Conservation (phyloP, 345 rosid species). For the Gossypioides kirkii region DNA sequence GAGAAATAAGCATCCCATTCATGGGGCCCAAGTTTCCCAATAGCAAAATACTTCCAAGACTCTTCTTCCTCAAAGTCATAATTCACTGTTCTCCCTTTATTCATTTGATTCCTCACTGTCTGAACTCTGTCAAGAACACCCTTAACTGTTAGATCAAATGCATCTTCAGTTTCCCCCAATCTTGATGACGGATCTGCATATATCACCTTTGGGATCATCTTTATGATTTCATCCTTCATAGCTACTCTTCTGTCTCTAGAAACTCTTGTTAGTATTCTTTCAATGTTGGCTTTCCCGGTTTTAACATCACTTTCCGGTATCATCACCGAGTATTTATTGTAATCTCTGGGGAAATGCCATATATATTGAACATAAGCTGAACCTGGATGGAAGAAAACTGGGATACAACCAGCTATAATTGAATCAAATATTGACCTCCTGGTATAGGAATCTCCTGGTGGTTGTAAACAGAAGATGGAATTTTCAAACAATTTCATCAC, state of each 20-base stretch:
- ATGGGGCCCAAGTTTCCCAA: constrained; percentile 41
- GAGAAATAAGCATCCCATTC: constrained; percentile 66
- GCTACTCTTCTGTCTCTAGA: constrained; percentile 29
- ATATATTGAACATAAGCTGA: constrained; percentile 74
- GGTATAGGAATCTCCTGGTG: constrained; percentile 78
- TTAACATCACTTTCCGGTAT: constrained; percentile 47
- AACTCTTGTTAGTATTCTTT: constrained; percentile 37
- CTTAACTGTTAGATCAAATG: constrained; percentile 61
- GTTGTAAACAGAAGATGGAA: constrained; percentile 71
- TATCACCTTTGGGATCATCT: constrained; percentile 50
- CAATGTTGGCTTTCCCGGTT: constrained; percentile 47
- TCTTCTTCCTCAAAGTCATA: constrained; percentile 38
- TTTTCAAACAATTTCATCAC: constrained; percentile 54
- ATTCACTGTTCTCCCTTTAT: constrained; percentile 30
- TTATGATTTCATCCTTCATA: constrained; percentile 61
- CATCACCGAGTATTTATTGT: constrained; percentile 50
- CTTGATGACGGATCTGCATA: constrained; percentile 54
- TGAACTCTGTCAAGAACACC: constrained; percentile 61
- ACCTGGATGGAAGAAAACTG: constrained; percentile 87
- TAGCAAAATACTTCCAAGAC: constrained; percentile 55
- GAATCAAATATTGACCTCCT: constrained; percentile 80
- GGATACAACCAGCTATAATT: constrained; percentile 75
- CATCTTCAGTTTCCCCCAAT: constrained; percentile 55
- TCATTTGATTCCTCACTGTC: constrained; percentile 30
- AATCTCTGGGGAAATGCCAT: constrained; percentile 76